Evolutionary conservation across 257 asterid species (phyloP).

Genomic region (Echites panduratus): DNA sequence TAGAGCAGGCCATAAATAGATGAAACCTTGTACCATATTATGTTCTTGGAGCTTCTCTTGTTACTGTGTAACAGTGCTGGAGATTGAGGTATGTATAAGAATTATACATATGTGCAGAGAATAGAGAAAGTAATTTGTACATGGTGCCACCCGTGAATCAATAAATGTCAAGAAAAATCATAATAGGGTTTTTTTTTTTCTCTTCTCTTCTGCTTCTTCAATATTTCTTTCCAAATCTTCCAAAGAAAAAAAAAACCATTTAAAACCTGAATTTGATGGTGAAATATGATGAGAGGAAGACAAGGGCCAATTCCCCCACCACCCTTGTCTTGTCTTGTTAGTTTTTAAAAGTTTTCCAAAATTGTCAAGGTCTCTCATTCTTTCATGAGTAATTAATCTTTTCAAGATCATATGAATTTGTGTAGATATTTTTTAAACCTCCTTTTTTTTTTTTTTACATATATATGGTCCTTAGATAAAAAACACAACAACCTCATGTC

Average conservation of each 20-base stretch:
- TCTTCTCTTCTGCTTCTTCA: too few species aligned
- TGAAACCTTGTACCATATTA: neutral
- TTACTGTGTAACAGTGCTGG: neutral
- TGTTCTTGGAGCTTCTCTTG: conserved; percentile 6
- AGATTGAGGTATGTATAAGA: neutral
- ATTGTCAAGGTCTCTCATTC: too few species aligned
- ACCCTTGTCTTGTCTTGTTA: neutral
- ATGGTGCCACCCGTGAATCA: conserved; percentile 8
- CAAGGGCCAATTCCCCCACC: neutral
- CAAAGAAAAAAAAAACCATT: too few species aligned
- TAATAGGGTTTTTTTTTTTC: too few species aligned
- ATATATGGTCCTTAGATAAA: too few species aligned
- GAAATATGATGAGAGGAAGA: neutral
- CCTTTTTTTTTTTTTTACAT: too few species aligned
- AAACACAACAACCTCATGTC: neutral
- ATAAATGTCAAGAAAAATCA: conserved; percentile 1
- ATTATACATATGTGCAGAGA: neutral
- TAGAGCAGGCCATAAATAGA: conserved; percentile 13
- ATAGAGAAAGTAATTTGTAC: neutral
- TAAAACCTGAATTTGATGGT: neutral
- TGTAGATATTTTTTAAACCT: too few species aligned
- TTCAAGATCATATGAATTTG: neutral
- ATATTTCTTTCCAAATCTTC: too few species aligned
- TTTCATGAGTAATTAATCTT: neutral
- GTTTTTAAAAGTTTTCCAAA: conserved; percentile 1